phyloP scores from a whole-genome alignment of 805 yeast genomes.

The Teunomyces cretensis region DNA sequence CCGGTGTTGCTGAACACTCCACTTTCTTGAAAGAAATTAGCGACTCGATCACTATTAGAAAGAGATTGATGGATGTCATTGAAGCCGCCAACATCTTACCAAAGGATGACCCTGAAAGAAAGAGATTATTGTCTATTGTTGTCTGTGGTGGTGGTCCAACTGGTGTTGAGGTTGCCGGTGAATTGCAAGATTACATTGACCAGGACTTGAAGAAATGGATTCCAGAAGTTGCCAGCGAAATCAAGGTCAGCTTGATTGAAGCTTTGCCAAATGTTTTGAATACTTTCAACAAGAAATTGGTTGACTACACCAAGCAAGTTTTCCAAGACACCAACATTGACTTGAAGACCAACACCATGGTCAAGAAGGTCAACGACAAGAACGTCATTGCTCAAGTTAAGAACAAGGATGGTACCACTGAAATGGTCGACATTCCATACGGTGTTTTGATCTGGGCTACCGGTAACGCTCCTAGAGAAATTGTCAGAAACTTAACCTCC shows the following conservation, averaged over 20 bases:
- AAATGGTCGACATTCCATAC: constrained; percentile 68
- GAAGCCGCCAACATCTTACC: constrained; percentile 86
- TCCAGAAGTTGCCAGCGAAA: constrained; percentile 80
- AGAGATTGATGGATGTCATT: constrained; percentile 78
- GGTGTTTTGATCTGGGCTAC: constrained; percentile 97
- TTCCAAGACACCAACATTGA: constrained; percentile 67
- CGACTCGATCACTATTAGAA: constrained; percentile 83
- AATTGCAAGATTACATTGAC: constrained; percentile 88
- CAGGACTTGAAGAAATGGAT: constrained; percentile 88
- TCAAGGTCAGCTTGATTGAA: constrained; percentile 82
- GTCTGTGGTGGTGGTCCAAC: constrained; percentile 99
- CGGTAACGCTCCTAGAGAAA: constrained; percentile 86
- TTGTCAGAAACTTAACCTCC: constrained; percentile 64
- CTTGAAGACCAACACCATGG: constrained; percentile 82
- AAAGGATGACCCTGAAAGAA: constrained; percentile 72
- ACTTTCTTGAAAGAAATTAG: constrained; percentile 86
- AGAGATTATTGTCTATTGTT: constrained; percentile 80
- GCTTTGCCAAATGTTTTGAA: constrained; percentile 86
- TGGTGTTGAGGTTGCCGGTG: constrained; percentile 97
- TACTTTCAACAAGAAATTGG: constrained; percentile 67
- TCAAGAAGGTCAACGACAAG: constrained; percentile 75
- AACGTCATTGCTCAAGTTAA: constrained; percentile 70
- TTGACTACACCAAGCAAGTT: constrained; percentile 77
- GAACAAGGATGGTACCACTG: constrained; percentile 61
- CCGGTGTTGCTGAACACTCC: constrained; percentile 89